These are phyloP conservation scores for Candida easanensis DNA, from an alignment of 805 yeast genomes.

Conservation along the genomic window DNA sequence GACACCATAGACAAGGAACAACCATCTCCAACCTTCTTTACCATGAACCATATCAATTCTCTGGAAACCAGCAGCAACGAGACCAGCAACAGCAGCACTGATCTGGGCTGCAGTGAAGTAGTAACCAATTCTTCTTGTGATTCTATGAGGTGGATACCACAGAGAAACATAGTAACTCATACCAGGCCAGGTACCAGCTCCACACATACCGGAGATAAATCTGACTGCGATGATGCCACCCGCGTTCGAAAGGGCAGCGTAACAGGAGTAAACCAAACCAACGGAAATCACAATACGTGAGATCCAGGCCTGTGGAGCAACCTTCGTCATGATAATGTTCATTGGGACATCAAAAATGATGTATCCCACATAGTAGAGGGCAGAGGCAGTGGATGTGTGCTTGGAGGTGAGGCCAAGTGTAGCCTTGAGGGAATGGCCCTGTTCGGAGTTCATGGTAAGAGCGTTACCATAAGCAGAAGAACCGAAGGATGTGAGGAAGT, in stretches of 20 bases:
- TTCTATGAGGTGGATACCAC: slow-evolving; percentile 81
- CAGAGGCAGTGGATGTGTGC: slow-evolving; percentile 70
- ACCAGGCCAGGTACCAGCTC: slow-evolving; percentile 92
- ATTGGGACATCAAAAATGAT: slow-evolving; percentile 85
- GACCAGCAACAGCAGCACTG: slow-evolving; percentile 87
- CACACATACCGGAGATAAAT: slow-evolving; percentile 70
- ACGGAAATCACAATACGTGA: slow-evolving; percentile 73
- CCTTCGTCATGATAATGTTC: slow-evolving; percentile 79
- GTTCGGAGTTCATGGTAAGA: slow-evolving; percentile 68
- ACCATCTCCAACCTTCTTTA: slow-evolving; percentile 82
- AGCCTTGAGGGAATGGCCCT: slow-evolving; percentile 58
- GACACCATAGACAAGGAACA: slow-evolving; percentile 73
- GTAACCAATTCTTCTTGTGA: slow-evolving; percentile 79
- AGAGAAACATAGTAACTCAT: slow-evolving; percentile 77
- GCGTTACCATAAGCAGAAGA: slow-evolving; percentile 74
- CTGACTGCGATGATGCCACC: slow-evolving; percentile 69
- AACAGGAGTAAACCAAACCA: slow-evolving; percentile 76
- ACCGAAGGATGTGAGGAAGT: slow-evolving; percentile 78
- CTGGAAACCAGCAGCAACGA: slow-evolving; percentile 86
- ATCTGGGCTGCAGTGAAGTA: slow-evolving; percentile 90
- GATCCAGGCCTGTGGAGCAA: slow-evolving; percentile 85
- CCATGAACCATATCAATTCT: slow-evolving; percentile 73
- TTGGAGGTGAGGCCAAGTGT: slow-evolving; percentile 50
- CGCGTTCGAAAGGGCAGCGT: slow-evolving; percentile 53
- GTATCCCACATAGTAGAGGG: slow-evolving; percentile 78